phyloP scores from a whole-genome alignment of 768 basidiomycete genomes.

The Suillus paluster region DNA sequence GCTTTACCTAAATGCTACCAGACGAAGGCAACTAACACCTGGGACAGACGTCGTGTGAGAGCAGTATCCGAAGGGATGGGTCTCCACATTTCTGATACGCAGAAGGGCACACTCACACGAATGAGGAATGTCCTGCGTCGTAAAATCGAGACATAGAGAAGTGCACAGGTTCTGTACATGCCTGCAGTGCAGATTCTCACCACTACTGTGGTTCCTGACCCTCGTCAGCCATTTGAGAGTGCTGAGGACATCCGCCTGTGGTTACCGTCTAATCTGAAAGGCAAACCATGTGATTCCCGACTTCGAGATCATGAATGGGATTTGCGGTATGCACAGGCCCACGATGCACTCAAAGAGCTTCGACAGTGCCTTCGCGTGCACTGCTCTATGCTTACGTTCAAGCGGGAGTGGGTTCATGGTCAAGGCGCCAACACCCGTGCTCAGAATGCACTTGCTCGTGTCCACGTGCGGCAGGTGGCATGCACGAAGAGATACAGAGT shows the following conservation, averaged over 20 bases:
- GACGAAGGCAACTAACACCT: not conserved
- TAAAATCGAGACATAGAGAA: not conserved
- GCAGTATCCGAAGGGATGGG: not conserved
- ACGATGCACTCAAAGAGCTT: constrained; percentile 11
- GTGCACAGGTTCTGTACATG: not conserved
- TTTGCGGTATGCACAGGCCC: constrained; percentile 15
- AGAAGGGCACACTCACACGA: not conserved
- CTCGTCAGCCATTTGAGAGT: not conserved
- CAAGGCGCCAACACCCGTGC: constrained; percentile 13
- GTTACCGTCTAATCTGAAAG: constrained; percentile 10
- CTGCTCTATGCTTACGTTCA: constrained; percentile 9
- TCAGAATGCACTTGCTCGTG: not conserved
- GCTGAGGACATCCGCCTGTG: constrained; percentile 7
- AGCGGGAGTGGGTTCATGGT: constrained; percentile 7
- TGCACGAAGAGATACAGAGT: not conserved
- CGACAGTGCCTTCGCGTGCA: constrained; percentile 8
- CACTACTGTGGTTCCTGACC: not conserved
- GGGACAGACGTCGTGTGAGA: not conserved
- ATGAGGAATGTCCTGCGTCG: not conserved
- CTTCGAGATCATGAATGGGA: not conserved
- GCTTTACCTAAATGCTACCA: not conserved
- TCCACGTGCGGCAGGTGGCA: not conserved
- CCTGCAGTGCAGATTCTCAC: not conserved
- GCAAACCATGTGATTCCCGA: not conserved
- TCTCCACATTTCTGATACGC: not conserved